A percentile compares a stretch with the other conserved stretches of the same genome.
phyloP scores from a whole-genome alignment of 2,329 filamentous ascomycete species.

The Fusarium miscanthi region DNA sequence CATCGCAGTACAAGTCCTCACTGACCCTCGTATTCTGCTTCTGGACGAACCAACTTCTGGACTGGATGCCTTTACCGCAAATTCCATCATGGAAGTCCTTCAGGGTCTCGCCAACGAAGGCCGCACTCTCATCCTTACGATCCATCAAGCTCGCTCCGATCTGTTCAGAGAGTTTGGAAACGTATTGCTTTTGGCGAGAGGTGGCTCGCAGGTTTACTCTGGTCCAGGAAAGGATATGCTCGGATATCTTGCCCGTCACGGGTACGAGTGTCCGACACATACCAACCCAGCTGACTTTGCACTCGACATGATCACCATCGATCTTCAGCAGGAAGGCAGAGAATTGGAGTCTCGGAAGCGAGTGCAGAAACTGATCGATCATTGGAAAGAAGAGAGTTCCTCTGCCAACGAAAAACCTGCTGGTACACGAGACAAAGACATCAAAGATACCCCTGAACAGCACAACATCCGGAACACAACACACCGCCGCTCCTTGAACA shows the following conservation, averaged over 20 bases:
- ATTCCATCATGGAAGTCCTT: conserved; percentile 80
- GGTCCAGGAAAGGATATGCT: conserved; percentile 74
- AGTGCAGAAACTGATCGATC: conserved; percentile 69
- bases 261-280: conserved; percentile 73
- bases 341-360: conserved; percentile 72
- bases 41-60: conserved; percentile 83
- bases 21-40: conserved; percentile 77
- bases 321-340: conserved; percentile 72
- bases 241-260: conserved; percentile 68
- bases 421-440: conserved; percentile 47
- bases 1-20: conserved; percentile 82
- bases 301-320: conserved; percentile 80
- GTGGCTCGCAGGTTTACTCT: conserved; percentile 75
- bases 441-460: conserved; percentile 4
- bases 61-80: conserved; percentile 81
- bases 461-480: background rate
- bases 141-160: conserved; percentile 81
- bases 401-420: conserved; percentile 37
- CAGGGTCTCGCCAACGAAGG: conserved; percentile 77
- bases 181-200: conserved; percentile 75
- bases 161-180: conserved; percentile 78
- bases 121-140: conserved; percentile 79
- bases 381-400: conserved; percentile 58
- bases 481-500: conserved; percentile 57
- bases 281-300: conserved; percentile 84